Evolutionary conservation across 352 stramenopile genomes (phyloP).

Genomic region (Phytopythium ostracodes): DNA sequence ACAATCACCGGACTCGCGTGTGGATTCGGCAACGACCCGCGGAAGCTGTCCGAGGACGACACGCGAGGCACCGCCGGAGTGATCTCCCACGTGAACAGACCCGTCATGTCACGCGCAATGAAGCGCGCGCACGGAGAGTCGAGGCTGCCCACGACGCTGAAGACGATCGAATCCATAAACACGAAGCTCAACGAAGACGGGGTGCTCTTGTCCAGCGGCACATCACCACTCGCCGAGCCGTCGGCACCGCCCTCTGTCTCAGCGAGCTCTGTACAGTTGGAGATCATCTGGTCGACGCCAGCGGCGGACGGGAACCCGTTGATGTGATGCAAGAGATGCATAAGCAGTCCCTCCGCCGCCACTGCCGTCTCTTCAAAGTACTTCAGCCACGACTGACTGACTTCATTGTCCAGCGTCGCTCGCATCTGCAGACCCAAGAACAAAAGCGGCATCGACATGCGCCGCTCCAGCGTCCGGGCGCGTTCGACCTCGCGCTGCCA

Average conservation of each 20-base stretch:
- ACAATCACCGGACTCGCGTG: constrained; percentile 9
- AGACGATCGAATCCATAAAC: constrained; percentile 86
- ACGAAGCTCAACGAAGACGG: constrained; percentile 73
- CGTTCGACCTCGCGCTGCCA: constrained; percentile 81
- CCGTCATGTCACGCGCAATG: constrained; percentile 82
- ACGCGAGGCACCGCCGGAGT: constrained; percentile 26
- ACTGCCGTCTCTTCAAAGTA: constrained; percentile 84
- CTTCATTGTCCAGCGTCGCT: constrained; percentile 68
- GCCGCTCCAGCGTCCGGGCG: constrained; percentile 48
- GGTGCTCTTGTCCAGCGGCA: constrained; percentile 15
- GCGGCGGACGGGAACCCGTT: constrained; percentile 82
- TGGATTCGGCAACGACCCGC: constrained; percentile 16
- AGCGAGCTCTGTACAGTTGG: constrained; percentile 67
- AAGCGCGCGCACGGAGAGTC: constrained; percentile 74
- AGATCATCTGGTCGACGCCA: constrained; percentile 82
- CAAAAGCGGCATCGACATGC: constrained; percentile 79
- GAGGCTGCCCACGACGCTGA: constrained; percentile 78
- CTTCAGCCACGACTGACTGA: constrained; percentile 66
- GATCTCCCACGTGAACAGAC: constrained; percentile 84
- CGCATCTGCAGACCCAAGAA: constrained; percentile 86
- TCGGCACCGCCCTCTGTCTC: constrained; percentile 33
- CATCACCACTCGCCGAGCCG: neutral
- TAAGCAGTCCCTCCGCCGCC: constrained; percentile 72
- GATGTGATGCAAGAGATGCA: constrained; percentile 85
- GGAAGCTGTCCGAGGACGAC: constrained; percentile 8